Percentiles rank a stretch among this genome's conserved stretches.
Conservation (phyloP, 2,329 filamentous ascomycete genomes). For the Aspergillus floridensis region DNA sequence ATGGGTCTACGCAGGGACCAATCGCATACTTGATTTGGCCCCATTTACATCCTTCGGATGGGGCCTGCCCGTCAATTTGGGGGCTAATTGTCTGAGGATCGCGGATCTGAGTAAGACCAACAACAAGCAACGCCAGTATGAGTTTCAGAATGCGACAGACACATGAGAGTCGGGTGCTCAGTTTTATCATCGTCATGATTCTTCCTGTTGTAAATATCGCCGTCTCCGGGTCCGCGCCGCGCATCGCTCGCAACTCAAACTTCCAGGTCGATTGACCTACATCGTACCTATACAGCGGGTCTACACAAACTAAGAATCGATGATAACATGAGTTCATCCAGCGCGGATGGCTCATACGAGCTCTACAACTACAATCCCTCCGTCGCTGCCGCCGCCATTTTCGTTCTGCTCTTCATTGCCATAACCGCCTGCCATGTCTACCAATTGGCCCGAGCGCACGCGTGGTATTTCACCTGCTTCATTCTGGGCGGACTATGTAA, state of each 20-base stretch:
- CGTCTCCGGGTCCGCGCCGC: not conserved
- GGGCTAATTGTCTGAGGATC: not conserved
- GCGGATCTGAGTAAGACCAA: not conserved
- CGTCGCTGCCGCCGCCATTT: constrained; percentile 46
- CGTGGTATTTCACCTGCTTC: constrained; percentile 50
- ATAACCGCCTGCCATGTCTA: constrained; percentile 44
- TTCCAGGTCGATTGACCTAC: not conserved
- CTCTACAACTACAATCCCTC: constrained; percentile 47
- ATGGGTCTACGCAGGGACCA: not conserved
- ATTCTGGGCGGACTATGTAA: constrained; percentile 40
- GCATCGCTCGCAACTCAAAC: not conserved
- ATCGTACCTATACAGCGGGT: too few relatives aligned
- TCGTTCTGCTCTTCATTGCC: constrained; percentile 46
- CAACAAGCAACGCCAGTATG: not conserved
- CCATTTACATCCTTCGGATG: not conserved
- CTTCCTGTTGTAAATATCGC: not conserved
- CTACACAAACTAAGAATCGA: not conserved
- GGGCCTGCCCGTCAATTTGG: not conserved
- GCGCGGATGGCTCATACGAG: constrained; percentile 5
- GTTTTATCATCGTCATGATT: not conserved
- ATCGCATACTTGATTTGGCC: not conserved
- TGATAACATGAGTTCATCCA: not conserved
- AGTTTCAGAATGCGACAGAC: not conserved
- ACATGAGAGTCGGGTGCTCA: not conserved
- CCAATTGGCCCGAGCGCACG: constrained; percentile 43